Conservation (phyloP, 1,284 basidiomycete species). For the Heimioporus punctisporus region DNA sequence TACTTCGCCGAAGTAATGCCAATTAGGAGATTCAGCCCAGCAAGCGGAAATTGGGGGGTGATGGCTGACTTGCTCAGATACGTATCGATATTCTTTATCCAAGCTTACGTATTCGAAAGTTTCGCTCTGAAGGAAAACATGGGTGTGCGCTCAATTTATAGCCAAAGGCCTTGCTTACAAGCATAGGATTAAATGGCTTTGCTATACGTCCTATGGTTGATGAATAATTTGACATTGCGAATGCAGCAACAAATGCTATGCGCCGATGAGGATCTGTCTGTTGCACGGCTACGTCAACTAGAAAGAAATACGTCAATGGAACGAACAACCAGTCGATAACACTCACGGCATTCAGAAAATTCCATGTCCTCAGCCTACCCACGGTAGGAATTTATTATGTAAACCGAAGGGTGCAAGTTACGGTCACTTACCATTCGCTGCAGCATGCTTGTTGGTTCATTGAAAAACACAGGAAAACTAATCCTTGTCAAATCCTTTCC, state of each 20-base stretch:
- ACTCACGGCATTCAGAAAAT: constrained; percentile 89
- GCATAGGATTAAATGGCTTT: constrained; percentile 96
- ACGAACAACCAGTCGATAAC: background rate
- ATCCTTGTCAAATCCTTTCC: constrained; percentile 98
- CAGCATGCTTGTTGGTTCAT: constrained; percentile 96
- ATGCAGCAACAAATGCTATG: constrained; percentile 94
- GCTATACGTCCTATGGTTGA: constrained; percentile 95
- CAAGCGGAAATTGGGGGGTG: constrained; percentile 99
- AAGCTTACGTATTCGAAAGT: constrained; percentile 94
- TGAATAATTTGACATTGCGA: constrained; percentile 98
- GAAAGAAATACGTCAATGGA: background rate
- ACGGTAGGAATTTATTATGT: constrained; percentile 2
- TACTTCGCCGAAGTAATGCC: constrained; percentile 94
- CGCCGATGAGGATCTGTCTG: constrained; percentile 83
- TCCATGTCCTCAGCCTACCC: constrained; percentile 91
- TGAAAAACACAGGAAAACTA: constrained; percentile 96
- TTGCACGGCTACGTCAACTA: constrained; percentile 83
- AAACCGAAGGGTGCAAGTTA: background rate
- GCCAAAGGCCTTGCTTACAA: constrained; percentile 44
- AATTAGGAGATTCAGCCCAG: constrained; percentile 88
- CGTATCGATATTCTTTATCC: constrained; percentile 90
- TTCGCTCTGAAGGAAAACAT: constrained; percentile 53
- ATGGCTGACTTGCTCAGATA: constrained; percentile 96
- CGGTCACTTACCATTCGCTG: constrained; percentile 66
- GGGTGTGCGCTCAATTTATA: background rate